These are phyloP conservation scores for Begonia fuchsioides DNA, from an alignment of 306 rosid genomes.

Conservation along the genomic window DNA sequence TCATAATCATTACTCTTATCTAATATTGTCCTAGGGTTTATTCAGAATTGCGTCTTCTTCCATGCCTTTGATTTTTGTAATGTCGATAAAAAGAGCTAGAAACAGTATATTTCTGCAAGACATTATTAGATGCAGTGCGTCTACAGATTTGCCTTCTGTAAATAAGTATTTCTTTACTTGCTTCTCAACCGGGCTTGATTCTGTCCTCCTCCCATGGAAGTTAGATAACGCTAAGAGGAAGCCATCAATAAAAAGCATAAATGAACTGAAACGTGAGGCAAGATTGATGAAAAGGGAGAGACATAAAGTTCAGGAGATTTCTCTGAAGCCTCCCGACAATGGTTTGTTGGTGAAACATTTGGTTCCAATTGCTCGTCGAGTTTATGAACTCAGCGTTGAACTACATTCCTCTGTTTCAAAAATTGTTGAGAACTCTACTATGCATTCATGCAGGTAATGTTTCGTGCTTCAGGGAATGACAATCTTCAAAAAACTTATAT, in stretches of 20 bases:
- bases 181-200: slow-evolving; percentile 18
- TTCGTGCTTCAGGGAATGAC: too few relatives aligned
- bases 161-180: slow-evolving; percentile 6
- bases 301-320: slow-evolving; percentile 27
- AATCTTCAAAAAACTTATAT: too few relatives aligned
- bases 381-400: slow-evolving; percentile 40
- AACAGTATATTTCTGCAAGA: slow-evolving; percentile 12
- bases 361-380: slow-evolving; percentile 39
- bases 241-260: slow-evolving; percentile 33
- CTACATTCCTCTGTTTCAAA: slow-evolving; percentile 33
- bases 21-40: too few relatives aligned
- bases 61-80: slow-evolving; percentile 3
- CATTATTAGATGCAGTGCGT: slow-evolving; percentile 10
- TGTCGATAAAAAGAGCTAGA: slow-evolving; percentile 24
- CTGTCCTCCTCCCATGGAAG: slow-evolving; percentile 21
- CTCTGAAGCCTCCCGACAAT: slow-evolving; percentile 40
- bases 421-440: slow-evolving; percentile 21
- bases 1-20: too few relatives aligned
- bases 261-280: slow-evolving; percentile 45
- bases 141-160: not conserved
- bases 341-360: slow-evolving; percentile 41
- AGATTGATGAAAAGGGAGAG: slow-evolving; percentile 39
- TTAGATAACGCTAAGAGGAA: slow-evolving; percentile 42
- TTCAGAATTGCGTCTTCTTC: too few relatives aligned
- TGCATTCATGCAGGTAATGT: slow-evolving; percentile 41